phyloP scores from a whole-genome alignment of 768 basidiomycete genomes.

The Russula earlei region DNA sequence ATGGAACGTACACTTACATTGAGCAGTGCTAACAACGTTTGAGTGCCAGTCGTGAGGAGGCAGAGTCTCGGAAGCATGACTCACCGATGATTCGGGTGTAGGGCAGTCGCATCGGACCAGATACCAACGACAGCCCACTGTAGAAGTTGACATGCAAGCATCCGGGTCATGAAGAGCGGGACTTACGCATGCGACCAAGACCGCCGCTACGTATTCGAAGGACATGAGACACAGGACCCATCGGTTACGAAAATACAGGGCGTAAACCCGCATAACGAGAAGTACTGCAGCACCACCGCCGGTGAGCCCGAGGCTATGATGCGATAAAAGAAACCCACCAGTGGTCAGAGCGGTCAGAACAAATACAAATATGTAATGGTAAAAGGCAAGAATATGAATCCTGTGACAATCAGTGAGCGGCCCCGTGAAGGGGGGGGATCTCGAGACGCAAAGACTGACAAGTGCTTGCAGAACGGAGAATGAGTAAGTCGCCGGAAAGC shows the following conservation, averaged over 20 bases:
- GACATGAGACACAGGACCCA: constrained; percentile 15
- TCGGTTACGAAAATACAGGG: constrained; percentile 22
- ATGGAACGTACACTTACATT: not conserved
- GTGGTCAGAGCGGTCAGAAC: not conserved
- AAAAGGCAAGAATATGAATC: not conserved
- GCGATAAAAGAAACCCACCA: not conserved
- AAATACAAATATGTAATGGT: not conserved
- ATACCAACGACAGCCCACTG: not conserved
- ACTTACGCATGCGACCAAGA: not conserved
- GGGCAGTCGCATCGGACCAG: no score
- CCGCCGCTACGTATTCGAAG: not conserved
- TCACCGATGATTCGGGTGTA: not conserved
- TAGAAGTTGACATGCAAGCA: not conserved
- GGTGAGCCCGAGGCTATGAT: not conserved
- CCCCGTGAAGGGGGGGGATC: not conserved
- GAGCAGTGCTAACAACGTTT: not conserved
- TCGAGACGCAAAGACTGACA: not conserved
- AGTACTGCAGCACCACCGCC: constrained; percentile 11
- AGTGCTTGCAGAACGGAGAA: not conserved
- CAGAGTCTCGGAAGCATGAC: not conserved
- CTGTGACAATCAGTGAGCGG: not conserved
- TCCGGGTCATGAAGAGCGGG: not conserved
- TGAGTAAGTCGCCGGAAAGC: not conserved
- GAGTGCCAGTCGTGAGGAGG: not conserved
- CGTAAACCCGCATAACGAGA: constrained; percentile 22